phyloP scores from a whole-genome alignment of 352 stramenopile species.

The Stramenopiles sp. region DNA sequence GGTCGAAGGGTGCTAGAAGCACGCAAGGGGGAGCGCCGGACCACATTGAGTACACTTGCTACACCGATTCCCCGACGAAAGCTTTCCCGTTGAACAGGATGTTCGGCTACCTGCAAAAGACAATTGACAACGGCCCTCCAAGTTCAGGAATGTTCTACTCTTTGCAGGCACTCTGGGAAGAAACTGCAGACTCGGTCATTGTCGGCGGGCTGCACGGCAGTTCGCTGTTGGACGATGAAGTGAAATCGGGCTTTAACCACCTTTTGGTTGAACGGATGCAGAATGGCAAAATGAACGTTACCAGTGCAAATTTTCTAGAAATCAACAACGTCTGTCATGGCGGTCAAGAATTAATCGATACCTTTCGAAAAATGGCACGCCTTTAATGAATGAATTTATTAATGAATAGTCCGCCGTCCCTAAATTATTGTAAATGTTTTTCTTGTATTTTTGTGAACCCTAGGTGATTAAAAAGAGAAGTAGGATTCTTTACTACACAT shows the following conservation, averaged over 20 bases:
- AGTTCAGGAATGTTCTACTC: not conserved
- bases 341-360: not conserved
- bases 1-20: not conserved
- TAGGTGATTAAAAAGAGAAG: too few species aligned
- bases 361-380: not conserved
- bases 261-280: not conserved
- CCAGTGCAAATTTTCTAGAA: not conserved
- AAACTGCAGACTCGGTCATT: not conserved
- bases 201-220: not conserved
- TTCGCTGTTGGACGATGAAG: not conserved
- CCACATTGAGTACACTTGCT: not conserved
- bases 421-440: too few species aligned
- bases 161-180: not conserved
- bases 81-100: conserved; percentile 7
- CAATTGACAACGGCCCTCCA: not conserved
- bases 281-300: not conserved
- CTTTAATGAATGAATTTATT: too few species aligned
- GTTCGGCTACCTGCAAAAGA: not conserved
- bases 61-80: not conserved
- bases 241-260: not conserved
- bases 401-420: too few species aligned
- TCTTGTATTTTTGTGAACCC: too few species aligned
- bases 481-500: too few species aligned
- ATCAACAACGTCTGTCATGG: conserved; percentile 10
- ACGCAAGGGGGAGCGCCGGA: not conserved